A percentile compares a stretch with the other conserved stretches of the same genome.
These are phyloP conservation scores for Rhododendron mucronatum DNA, from an alignment of 148 eudicot genomes.

Conservation along the genomic window DNA sequence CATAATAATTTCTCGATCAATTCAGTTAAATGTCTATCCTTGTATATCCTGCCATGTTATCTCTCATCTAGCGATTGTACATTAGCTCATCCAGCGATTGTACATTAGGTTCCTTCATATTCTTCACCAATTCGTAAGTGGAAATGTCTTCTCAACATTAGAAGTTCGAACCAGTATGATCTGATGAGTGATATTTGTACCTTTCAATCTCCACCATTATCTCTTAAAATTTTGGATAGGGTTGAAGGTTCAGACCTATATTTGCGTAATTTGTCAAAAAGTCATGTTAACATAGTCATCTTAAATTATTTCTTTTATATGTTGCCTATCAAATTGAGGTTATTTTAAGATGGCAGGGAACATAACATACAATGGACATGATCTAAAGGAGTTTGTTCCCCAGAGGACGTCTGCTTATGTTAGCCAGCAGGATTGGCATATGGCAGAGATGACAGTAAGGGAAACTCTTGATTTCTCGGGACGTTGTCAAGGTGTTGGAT, in stretches of 20 bases:
- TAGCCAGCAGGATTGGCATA: slow-evolving; percentile 85
- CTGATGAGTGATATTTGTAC: neutral
- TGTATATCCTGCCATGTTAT: neutral
- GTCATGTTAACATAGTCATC: neutral
- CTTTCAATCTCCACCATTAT: neutral
- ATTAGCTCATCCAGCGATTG: neutral
- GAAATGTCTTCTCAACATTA: neutral
- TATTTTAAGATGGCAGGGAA: slow-evolving; percentile 67
- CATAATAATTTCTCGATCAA: neutral
- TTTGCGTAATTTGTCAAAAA: neutral
- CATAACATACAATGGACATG: slow-evolving; percentile 73
- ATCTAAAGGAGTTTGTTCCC: slow-evolving; percentile 69
- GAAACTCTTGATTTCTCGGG: slow-evolving; percentile 82
- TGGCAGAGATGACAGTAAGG: slow-evolving; percentile 91
- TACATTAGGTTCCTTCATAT: neutral
- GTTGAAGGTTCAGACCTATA: neutral
- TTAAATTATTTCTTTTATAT: neutral
- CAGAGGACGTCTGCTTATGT: slow-evolving; percentile 87
- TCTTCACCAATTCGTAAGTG: neutral
- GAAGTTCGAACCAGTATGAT: neutral
- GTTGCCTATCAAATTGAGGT: slow-evolving; percentile 21
- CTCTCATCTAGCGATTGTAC: neutral
- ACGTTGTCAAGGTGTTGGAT: slow-evolving; percentile 79
- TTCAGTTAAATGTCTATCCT: neutral
- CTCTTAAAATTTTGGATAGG: neutral